Conservation (phyloP, 192 early-diverging fungal genomes). For the Coemansia sp. region DNA sequence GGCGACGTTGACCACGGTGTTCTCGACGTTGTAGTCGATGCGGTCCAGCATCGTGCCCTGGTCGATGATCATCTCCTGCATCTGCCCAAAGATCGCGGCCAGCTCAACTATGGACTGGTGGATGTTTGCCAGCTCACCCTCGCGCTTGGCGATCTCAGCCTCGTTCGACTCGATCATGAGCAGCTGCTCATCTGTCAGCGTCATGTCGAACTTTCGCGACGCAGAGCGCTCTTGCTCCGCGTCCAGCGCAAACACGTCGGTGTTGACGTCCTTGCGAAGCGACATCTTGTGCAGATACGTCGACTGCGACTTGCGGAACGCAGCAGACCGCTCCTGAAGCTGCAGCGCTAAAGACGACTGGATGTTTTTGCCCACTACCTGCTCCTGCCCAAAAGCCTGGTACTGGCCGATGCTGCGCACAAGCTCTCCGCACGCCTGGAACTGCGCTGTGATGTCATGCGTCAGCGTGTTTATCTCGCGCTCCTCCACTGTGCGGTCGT, state of each 20-base stretch:
- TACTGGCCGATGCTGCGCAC: slow-evolving; percentile 67
- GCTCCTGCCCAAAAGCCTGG: slow-evolving; percentile 61
- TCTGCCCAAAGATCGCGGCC: slow-evolving; percentile 87
- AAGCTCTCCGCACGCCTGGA: slow-evolving; percentile 73
- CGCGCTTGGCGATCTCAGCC: slow-evolving; percentile 72
- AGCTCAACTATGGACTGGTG: slow-evolving; percentile 85
- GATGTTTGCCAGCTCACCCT: slow-evolving; percentile 90
- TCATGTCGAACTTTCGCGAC: slow-evolving; percentile 48
- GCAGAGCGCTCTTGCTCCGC: slow-evolving; percentile 37
- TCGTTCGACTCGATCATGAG: slow-evolving; percentile 75
- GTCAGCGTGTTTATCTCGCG: slow-evolving; percentile 79
- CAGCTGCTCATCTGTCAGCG: slow-evolving; percentile 84
- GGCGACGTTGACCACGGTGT: slow-evolving; percentile 73
- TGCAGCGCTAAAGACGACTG: slow-evolving; percentile 84
- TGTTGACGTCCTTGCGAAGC: slow-evolving; percentile 44
- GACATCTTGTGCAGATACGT: slow-evolving; percentile 72
- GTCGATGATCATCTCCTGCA: slow-evolving; percentile 95
- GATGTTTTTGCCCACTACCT: slow-evolving; percentile 75
- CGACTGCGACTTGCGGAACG: slow-evolving; percentile 87
- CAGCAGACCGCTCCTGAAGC: slow-evolving; percentile 78
- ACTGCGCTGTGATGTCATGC: slow-evolving; percentile 84
- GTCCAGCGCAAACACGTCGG: slow-evolving; percentile 47
- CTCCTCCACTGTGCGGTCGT: slow-evolving; percentile 78
- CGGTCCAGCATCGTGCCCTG: slow-evolving; percentile 96
- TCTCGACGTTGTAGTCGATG: slow-evolving; percentile 97